A percentile compares a stretch with the other conserved stretches of the same genome.
Conservation (phyloP, 106 monocot species). For the Hemerocallis citrina region DNA sequence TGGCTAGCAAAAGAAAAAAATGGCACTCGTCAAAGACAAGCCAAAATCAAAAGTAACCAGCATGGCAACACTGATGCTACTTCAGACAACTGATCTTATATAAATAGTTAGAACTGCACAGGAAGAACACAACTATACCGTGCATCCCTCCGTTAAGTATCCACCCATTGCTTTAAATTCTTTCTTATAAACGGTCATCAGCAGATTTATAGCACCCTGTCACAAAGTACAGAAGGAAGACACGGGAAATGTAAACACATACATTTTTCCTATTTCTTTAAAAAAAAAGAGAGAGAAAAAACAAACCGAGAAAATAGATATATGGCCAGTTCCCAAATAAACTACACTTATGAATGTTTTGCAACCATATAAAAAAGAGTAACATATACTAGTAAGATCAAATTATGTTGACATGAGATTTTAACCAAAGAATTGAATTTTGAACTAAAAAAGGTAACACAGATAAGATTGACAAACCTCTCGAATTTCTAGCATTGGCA, state of each 20-base stretch:
- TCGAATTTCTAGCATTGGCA: conserved; percentile 94
- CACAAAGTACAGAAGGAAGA: conserved; percentile 3
- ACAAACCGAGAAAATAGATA: too few species aligned
- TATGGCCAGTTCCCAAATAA: not conserved
- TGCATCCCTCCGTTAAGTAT: conserved; percentile 77
- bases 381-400: too few species aligned
- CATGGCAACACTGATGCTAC: not conserved
- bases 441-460: not conserved
- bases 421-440: not conserved
- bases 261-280: not conserved
- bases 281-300: too few species aligned
- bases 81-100: not conserved
- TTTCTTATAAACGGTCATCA: conserved; percentile 89
- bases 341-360: not conserved
- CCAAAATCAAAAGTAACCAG: not conserved
- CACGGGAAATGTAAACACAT: not conserved
- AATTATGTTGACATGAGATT: not conserved
- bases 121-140: conserved; percentile 28
- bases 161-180: conserved; percentile 78
- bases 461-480: conserved; percentile 43
- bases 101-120: not conserved
- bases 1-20: conserved; percentile 42
- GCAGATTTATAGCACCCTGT: conserved; percentile 91
- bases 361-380: too few species aligned
- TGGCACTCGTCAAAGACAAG: conserved; percentile 4